phyloP scores from a whole-genome alignment of 352 stramenopile species.

The Aphanomyces astaci region DNA sequence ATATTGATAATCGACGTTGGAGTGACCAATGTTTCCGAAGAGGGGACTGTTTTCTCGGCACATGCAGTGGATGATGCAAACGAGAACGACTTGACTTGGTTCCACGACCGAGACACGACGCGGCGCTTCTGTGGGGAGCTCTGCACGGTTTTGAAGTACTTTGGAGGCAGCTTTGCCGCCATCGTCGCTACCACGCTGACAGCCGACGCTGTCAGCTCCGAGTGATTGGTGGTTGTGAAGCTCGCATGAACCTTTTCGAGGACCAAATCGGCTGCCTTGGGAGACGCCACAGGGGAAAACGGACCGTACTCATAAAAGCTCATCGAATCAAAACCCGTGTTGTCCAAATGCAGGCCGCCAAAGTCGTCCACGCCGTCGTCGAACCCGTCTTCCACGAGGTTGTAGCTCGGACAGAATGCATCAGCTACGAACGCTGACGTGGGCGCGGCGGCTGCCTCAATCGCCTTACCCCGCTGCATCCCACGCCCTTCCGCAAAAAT shows the following conservation, averaged over 20 bases:
- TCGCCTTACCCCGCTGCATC: constrained; percentile 30
- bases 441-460: not conserved
- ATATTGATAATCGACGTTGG: not conserved
- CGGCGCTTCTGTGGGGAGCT: constrained; percentile 37
- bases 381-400: constrained; percentile 28
- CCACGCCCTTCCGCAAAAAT: constrained; percentile 24
- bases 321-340: constrained; percentile 8
- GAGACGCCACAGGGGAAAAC: constrained; percentile 21
- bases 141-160: constrained; percentile 36
- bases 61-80: constrained; percentile 28
- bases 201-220: not conserved
- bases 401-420: constrained; percentile 53
- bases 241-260: constrained; percentile 1
- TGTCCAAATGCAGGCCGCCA: not conserved
- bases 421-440: constrained; percentile 21
- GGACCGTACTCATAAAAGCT: constrained; percentile 18
- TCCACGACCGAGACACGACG: constrained; percentile 51
- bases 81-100: constrained; percentile 42
- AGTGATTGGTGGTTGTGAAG: constrained; percentile 3
- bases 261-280: not conserved
- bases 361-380: constrained; percentile 27
- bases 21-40: no score
- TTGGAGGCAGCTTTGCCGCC: constrained; percentile 31
- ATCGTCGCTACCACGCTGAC: constrained; percentile 1
- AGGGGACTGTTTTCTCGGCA: not conserved